Evolutionary conservation across 768 basidiomycete genomes (phyloP), one percentile per base, ranked within the genome.

Genomic region (Pisolithus tinctorius): DNA sequence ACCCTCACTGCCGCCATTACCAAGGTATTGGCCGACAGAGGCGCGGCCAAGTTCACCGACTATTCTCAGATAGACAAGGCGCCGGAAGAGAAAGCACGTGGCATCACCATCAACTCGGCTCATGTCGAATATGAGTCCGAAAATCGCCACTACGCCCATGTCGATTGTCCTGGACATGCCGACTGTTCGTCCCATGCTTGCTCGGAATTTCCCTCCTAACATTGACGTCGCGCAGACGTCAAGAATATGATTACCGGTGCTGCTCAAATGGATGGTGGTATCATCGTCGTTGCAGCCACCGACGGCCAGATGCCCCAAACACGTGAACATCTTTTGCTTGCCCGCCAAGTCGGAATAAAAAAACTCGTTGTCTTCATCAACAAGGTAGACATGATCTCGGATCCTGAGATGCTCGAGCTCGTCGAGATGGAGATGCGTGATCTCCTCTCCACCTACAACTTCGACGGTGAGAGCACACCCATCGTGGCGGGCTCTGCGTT

Each of bases 361-460:
- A 88, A 86, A 69, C 82, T 99, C 36, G 93, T 98, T 52, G 96
- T 99, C 58, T 99, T 96, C 78, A 93, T 99, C 71, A 99, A 99
- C 87, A 99, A 99, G 74, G 85, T 99, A 54, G 96, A 99, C 73
- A 82, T 86, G 75, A 88, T 98, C 53, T 82, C 86, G 55, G 96
- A 99, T 78, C 83, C 86, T 5, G 96, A 99, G 78, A 97, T 99
- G 93, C 75, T 98, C 51, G 93, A 96, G 74, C 86, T 99, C 53
- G 96, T 99, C 54, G 96, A 99, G 61, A 98, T 99, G 94, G 96
- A 99, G 79, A 99, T 99, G 85, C 86, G 96, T 53, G 96, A 99
- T 65, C 78, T 99, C 10, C 79, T 99, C 23, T 73, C 83, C 4
- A 83, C 83, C 13, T 98, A 97, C 75, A 89, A 92, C 61, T 99